Percentiles rank a stretch among this genome's conserved stretches.
phyloP scores from a whole-genome alignment of 192 early-diverging fungal genomes.

The Coemansia aciculifera region DNA sequence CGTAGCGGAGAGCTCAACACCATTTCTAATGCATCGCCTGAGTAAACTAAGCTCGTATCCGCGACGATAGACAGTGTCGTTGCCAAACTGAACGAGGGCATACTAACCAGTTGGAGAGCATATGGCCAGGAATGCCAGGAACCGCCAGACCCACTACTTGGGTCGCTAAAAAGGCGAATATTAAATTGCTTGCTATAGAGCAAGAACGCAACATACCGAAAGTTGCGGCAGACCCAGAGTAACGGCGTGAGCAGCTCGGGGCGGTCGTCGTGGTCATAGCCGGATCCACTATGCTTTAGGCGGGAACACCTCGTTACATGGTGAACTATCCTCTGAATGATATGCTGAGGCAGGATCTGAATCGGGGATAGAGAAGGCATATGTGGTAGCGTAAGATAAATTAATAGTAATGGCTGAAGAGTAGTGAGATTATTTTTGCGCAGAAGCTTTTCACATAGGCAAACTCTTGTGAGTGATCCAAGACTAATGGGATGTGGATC shows the following conservation, averaged over 20 bases:
- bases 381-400: neutral
- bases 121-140: neutral
- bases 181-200: neutral
- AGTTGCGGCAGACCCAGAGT: neutral
- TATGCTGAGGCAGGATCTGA: neutral
- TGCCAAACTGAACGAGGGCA: neutral
- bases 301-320: neutral
- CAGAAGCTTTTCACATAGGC: neutral
- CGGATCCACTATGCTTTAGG: neutral
- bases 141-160: neutral
- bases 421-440: neutral
- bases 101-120: neutral
- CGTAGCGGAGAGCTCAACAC: neutral
- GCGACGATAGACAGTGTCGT: neutral
- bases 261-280: neutral
- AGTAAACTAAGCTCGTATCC: neutral
- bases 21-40: neutral
- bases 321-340: neutral
- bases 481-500: neutral
- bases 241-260: neutral
- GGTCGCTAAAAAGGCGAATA: neutral
- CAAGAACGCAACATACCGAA: neutral
- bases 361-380: neutral
- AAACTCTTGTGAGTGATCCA: neutral
- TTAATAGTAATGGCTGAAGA: neutral